Evolutionary conservation across 495 filamentous ascomycete species (phyloP).

Genomic region (Glutinoglossum americanum): DNA sequence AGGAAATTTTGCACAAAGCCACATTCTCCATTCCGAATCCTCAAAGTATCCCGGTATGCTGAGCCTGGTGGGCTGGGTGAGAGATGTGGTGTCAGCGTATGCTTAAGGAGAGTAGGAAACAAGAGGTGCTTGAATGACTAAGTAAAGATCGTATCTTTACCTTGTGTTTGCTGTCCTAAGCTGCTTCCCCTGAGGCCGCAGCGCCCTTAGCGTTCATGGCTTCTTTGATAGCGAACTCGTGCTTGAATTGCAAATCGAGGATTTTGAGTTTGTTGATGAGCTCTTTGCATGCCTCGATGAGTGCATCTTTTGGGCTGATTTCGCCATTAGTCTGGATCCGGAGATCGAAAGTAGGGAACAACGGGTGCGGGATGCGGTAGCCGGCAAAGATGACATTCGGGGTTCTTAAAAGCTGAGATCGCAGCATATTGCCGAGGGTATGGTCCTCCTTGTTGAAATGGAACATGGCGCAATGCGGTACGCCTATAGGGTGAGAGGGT

Average conservation of each 20-base stretch:
- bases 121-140: neutral
- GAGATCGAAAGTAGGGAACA: conserved; percentile 66
- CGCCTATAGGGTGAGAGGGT: conserved; percentile 28
- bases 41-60: neutral
- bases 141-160: neutral
- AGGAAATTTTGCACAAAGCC: too few species aligned
- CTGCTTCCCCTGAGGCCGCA: neutral
- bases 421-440: conserved; percentile 78
- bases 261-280: conserved; percentile 56
- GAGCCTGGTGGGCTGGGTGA: neutral
- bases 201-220: conserved; percentile 7
- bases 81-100: neutral
- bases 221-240: conserved; percentile 84
- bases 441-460: conserved; percentile 93
- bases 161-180: neutral
- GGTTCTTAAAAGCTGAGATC: conserved; percentile 56
- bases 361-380: conserved; percentile 67
- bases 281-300: conserved; percentile 56
- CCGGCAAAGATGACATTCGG: conserved; percentile 64
- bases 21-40: too few species aligned
- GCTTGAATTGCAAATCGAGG: conserved; percentile 72
- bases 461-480: conserved; percentile 71
- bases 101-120: neutral
- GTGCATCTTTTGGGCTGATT: conserved; percentile 64
- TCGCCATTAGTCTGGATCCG: conserved; percentile 84